Base-by-base conservation (phyloP, 2,329 filamentous ascomycete species). In the Orbilia brochopaga region DNA sequence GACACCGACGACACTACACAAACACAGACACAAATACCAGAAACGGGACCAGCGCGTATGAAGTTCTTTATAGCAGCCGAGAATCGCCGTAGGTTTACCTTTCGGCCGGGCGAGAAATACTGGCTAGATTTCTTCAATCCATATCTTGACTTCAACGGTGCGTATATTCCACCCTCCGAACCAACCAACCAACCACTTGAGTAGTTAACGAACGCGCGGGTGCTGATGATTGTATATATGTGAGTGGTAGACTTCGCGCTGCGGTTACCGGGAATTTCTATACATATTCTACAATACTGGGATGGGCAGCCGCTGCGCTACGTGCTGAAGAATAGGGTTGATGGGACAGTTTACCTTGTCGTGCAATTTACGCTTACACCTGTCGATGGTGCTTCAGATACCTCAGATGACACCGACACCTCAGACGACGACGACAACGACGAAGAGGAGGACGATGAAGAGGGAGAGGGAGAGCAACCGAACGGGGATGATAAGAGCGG, bases 41-140 rank as follows among this genome's bases (percentile, higher is more conserved):
- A 74, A 0, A 78, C 77, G 7, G 78, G 79, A 15, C 78, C 78
- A 21, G 81, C 79, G 60, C 80, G 88, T 73, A 86, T 85, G 79
- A 88, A 87, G 76, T 81, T 82, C 76, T 90, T 88, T 76, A 80
- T 89, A 61, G 81, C 82, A 2, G 82, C 86, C 76, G 78, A 79
- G 21, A 82, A 84, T 64, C 80, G 86, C 74, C 83, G 83, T 74
- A 78, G 79, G 1, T 90, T 88, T 77, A 81, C 80, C 10, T 90
- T 89, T 78, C 85, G 88, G 76, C 81, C 81, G 55, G 87, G 86
- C 0, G 81, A 86, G 74, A 80, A 83, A 65, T 90, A 90, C 79
- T 80, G 82, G 69, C 84, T 83, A 74, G 88, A 90, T 78, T 97
- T 99, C 79, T 96, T 88, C 80, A 97, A 97, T 79, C 89, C 90